These are phyloP conservation scores for Hansenula lynferdii DNA, from an alignment of 1,139 yeast species.

Conservation along the genomic window DNA sequence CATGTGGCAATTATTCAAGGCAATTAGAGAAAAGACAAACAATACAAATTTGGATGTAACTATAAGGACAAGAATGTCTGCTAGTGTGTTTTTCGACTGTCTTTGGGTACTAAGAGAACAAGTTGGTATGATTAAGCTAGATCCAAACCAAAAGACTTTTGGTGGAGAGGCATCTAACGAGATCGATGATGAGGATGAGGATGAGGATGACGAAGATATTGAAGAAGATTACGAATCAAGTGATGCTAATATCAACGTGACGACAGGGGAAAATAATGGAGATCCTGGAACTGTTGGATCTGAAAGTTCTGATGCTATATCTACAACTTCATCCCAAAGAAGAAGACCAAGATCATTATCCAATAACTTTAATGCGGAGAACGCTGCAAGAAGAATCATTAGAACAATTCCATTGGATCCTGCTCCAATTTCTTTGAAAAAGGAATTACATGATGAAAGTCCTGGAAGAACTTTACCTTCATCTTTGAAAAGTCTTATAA, in stretches of 20 bases:
- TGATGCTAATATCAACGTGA: conserved; percentile 14
- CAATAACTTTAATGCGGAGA: conserved; percentile 55
- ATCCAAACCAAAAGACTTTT: conserved; percentile 28
- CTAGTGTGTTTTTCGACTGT: conserved; percentile 89
- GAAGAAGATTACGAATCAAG: conserved; percentile 8
- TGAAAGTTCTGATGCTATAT: conserved; percentile 16
- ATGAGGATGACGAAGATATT: conserved; percentile 14
- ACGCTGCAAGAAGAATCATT: conserved; percentile 67
- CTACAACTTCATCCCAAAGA: conserved; percentile 19
- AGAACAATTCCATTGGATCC: conserved; percentile 80
- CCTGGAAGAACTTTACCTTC: conserved; percentile 5
- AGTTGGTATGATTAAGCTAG: conserved; percentile 73
- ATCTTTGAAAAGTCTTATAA: conserved; percentile 20
- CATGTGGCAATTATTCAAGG: conserved; percentile 79
- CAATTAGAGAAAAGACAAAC: conserved; percentile 18
- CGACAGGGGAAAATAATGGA: not conserved
- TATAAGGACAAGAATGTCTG: conserved; percentile 82
- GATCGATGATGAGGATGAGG: conserved; percentile 22
- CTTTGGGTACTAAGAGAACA: conserved; percentile 78
- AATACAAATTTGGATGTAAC: conserved; percentile 40
- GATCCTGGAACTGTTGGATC: conserved; percentile 19
- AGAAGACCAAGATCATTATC: conserved; percentile 46
- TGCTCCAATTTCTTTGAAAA: conserved; percentile 49
- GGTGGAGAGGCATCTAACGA: conserved; percentile 22
- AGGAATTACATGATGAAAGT: conserved; percentile 6